Evolutionary conservation across 2,329 filamentous ascomycete genomes (phyloP).

Genomic region (Penicillium sp.): DNA sequence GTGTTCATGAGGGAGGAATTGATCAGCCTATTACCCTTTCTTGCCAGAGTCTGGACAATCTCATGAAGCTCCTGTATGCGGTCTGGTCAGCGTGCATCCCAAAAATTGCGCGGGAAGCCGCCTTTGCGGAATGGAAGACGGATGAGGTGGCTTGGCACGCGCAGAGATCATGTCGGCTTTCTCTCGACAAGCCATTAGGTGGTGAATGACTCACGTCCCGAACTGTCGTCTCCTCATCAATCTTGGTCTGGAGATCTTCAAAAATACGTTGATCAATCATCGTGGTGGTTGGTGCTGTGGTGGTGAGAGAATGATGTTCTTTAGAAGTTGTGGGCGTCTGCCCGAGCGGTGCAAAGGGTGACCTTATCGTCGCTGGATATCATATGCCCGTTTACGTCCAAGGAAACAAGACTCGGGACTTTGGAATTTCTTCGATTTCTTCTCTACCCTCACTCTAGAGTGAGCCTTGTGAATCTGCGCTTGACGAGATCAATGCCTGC

Average conservation of each 20-base stretch:
- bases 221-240: conserved; percentile 78
- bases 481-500: too few relatives aligned
- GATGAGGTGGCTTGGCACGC: conserved; percentile 16
- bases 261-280: conserved; percentile 81
- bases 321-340: conserved; percentile 1
- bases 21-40: conserved; percentile 50
- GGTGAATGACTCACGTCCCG: conserved; percentile 55
- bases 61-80: conserved; percentile 63
- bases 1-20: too few relatives aligned
- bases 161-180: conserved; percentile 10
- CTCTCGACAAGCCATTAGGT: conserved; percentile 5
- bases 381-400: too few relatives aligned
- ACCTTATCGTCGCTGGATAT: too few relatives aligned
- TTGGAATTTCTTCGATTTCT: too few relatives aligned
- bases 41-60: conserved; percentile 74
- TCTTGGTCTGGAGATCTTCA: conserved; percentile 76
- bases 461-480: too few relatives aligned
- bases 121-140: conserved; percentile 1
- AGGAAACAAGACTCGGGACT: too few relatives aligned
- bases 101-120: conserved; percentile 6
- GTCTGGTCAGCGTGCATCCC: conserved; percentile 7
- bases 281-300: conserved; percentile 19
- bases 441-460: too few relatives aligned
- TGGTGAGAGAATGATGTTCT: conserved; percentile 1
- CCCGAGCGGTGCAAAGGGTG: conserved; percentile 10